Evolutionary conservation across 1,284 basidiomycete genomes (phyloP).

Genomic region (Phylloporus sp.): DNA sequence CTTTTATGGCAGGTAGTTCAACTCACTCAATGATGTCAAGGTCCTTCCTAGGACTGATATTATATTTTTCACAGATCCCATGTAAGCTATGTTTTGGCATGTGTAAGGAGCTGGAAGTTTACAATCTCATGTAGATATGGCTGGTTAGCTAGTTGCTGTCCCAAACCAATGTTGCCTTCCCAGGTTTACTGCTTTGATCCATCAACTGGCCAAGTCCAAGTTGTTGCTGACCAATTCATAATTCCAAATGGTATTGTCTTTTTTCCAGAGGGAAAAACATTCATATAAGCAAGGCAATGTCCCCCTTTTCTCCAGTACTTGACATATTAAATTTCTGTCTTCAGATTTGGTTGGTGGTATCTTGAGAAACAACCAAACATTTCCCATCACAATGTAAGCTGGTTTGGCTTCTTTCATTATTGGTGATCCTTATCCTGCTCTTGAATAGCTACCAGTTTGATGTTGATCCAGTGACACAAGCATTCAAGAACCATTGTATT

Average conservation of each 20-base stretch:
- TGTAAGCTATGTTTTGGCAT: conserved; percentile 37
- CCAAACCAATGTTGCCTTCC: conserved; percentile 62
- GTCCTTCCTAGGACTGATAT: conserved; percentile 55
- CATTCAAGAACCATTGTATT: conserved; percentile 65
- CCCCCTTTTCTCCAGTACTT: neutral
- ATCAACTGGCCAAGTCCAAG: conserved; percentile 61
- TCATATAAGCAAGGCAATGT: conserved; percentile 53
- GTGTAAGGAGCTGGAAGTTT: conserved; percentile 25
- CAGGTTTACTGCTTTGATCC: conserved; percentile 79
- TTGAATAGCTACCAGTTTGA: conserved; percentile 68
- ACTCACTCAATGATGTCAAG: conserved; percentile 80
- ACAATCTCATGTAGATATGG: conserved; percentile 53
- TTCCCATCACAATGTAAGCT: conserved; percentile 69
- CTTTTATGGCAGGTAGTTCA: conserved; percentile 79
- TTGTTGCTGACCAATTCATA: conserved; percentile 72
- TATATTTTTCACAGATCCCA: conserved; percentile 71
- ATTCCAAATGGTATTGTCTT: conserved; percentile 73
- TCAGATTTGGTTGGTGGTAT: conserved; percentile 53
- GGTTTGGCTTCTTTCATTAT: neutral
- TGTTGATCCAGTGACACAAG: conserved; percentile 59
- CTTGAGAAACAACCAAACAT: conserved; percentile 59
- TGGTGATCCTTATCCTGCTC: neutral
- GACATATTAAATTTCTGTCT: conserved; percentile 41
- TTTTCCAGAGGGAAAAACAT: conserved; percentile 65
- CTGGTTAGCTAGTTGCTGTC: conserved; percentile 66